A percentile compares a stretch with the other conserved stretches of the same genome.
These are phyloP conservation scores for Amoebophrya sp. DNA, from an alignment of 169 alveolate genomes.

Conservation along the genomic window DNA sequence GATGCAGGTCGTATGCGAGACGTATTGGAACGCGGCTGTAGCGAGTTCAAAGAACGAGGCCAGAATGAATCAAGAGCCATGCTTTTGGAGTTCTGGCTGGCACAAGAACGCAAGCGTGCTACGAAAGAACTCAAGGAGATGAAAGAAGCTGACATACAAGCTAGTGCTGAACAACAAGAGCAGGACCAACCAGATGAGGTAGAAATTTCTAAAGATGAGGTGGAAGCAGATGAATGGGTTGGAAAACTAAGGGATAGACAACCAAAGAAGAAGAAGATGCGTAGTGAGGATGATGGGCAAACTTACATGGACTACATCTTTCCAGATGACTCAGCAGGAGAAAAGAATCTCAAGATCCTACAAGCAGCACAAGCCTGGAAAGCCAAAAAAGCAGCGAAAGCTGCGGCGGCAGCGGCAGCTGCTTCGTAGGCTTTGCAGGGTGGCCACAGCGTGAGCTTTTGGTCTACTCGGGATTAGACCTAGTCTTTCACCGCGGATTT, in stretches of 20 bases:
- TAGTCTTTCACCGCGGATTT: too few relatives aligned
- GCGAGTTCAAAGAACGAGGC: conserved; percentile 56
- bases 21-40: conserved; percentile 62
- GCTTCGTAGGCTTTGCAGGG: too few relatives aligned
- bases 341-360: conserved; percentile 37
- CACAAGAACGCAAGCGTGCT: too few relatives aligned
- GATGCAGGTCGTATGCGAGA: conserved; percentile 53
- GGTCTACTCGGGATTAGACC: too few relatives aligned
- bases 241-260: background rate
- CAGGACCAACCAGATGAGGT: too few relatives aligned
- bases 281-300: background rate
- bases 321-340: background rate
- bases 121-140: too few relatives aligned
- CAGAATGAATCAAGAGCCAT: conserved; percentile 62
- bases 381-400: conserved; percentile 24
- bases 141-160: too few relatives aligned
- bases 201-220: too few relatives aligned
- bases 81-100: conserved; percentile 41
- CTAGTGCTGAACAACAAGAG: too few relatives aligned
- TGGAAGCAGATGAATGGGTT: background rate
- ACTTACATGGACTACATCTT: background rate
- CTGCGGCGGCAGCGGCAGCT: too few relatives aligned
- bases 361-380: conserved; percentile 47
- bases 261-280: background rate
- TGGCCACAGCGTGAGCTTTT: too few relatives aligned